These are phyloP conservation scores for Lagenidium giganteum DNA, from an alignment of 352 stramenopile species.

Conservation along the genomic window DNA sequence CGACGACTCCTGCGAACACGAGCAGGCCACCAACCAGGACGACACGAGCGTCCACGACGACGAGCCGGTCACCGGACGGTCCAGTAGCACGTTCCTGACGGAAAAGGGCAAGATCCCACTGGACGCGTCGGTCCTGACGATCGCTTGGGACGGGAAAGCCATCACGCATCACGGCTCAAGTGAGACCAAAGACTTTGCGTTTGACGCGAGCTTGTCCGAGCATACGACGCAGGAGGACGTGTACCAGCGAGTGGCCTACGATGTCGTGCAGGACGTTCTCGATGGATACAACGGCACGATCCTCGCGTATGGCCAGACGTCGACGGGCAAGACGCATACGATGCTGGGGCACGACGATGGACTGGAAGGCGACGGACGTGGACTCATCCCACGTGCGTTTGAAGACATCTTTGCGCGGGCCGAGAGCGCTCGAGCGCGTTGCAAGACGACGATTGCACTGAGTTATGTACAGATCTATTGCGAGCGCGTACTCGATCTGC, in stretches of 20 bases:
- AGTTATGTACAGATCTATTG: conserved; percentile 84
- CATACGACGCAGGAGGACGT: conserved; percentile 33
- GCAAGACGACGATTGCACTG: conserved; percentile 42
- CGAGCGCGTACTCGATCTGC: conserved; percentile 69
- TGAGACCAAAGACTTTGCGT: conserved; percentile 43
- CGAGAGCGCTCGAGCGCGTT: conserved; percentile 19
- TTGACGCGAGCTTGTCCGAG: conserved; percentile 49
- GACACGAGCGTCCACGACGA: neutral
- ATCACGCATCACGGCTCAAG: conserved; percentile 14
- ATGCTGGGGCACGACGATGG: conserved; percentile 50
- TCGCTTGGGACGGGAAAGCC: conserved; percentile 4
- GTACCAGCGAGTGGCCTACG: conserved; percentile 41
- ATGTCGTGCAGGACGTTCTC: conserved; percentile 58
- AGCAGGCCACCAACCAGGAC: neutral
- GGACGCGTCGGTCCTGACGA: conserved; percentile 1
- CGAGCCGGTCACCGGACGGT: neutral
- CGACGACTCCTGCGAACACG: conserved; percentile 39
- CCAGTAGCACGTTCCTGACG: conserved; percentile 53
- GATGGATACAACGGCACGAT: conserved; percentile 66
- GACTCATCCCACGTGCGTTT: conserved; percentile 56
- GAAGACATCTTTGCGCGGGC: conserved; percentile 48
- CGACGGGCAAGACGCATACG: conserved; percentile 64
- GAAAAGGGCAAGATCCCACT: conserved; percentile 24
- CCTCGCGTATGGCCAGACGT: conserved; percentile 62
- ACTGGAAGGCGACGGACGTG: conserved; percentile 26